Evolutionary conservation across 2,329 filamentous ascomycete species (phyloP).

Genomic region (Lomentospora prolificans): DNA sequence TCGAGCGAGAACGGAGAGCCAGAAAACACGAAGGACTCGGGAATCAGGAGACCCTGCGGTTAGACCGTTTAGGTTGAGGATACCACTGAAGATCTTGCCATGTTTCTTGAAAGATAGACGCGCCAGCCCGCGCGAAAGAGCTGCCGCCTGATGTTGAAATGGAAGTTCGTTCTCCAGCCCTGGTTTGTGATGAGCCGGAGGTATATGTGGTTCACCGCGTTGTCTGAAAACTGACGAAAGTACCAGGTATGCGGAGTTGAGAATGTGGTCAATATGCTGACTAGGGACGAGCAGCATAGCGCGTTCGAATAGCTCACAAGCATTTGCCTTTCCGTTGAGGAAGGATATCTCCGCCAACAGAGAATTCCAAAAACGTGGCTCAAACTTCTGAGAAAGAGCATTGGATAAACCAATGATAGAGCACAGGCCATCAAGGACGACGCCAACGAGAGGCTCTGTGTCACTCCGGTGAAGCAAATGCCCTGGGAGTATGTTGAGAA

Average conservation of each 20-base stretch:
- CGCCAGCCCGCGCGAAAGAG: slow-evolving; percentile 5
- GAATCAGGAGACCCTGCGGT: background rate
- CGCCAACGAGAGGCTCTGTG: background rate
- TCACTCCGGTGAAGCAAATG: slow-evolving; percentile 1
- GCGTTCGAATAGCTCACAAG: slow-evolving; percentile 1
- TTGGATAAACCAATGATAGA: slow-evolving; percentile 6
- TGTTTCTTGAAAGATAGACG: slow-evolving; percentile 2
- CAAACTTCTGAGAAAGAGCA: slow-evolving; percentile 7
- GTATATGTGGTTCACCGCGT: background rate
- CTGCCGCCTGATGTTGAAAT: slow-evolving; percentile 7
- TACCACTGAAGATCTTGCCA: background rate
- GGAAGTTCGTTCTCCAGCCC: slow-evolving; percentile 1
- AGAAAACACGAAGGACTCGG: slow-evolving; percentile 10
- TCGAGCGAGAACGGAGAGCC: slow-evolving; percentile 14
- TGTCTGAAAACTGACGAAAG: background rate
- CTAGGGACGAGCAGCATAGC: slow-evolving; percentile 9
- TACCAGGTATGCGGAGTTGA: background rate
- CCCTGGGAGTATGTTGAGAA: slow-evolving; percentile 5
- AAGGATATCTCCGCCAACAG: slow-evolving; percentile 5
- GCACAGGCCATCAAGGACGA: slow-evolving; percentile 7
- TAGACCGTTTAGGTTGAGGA: background rate
- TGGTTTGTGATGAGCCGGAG: background rate
- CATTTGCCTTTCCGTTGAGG: slow-evolving; percentile 8
- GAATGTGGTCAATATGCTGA: background rate
- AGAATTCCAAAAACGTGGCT: slow-evolving; percentile 9